phyloP scores from a whole-genome alignment of 805 yeast genomes.

The Maudiozyma saulgeensis region DNA sequence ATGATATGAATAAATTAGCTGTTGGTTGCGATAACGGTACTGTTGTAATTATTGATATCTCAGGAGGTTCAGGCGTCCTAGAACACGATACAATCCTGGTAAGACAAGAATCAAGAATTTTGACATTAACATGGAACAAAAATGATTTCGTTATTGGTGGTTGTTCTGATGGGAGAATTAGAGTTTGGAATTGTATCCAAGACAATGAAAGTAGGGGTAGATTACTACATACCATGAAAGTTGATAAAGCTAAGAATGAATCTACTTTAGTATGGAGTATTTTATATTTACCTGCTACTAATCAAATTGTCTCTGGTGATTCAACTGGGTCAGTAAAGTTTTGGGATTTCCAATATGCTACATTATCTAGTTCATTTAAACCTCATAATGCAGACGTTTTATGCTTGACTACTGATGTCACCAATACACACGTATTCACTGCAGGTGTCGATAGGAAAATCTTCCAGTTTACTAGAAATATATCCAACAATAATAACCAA shows the following conservation, averaged over 20 bases:
- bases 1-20: slow-evolving; percentile 54
- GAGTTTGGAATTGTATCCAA: slow-evolving; percentile 56
- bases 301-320: slow-evolving; percentile 89
- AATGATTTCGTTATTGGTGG: slow-evolving; percentile 73
- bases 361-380: slow-evolving; percentile 70
- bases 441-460: slow-evolving; percentile 94
- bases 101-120: slow-evolving; percentile 73
- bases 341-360: slow-evolving; percentile 77
- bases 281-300: slow-evolving; percentile 46
- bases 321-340: slow-evolving; percentile 89
- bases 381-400: slow-evolving; percentile 89
- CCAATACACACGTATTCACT: slow-evolving; percentile 60
- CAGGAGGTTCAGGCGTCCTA: slow-evolving; percentile 76
- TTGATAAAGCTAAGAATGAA: slow-evolving; percentile 78
- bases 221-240: slow-evolving; percentile 76
- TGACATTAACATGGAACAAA: slow-evolving; percentile 68
- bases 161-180: slow-evolving; percentile 86
- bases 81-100: slow-evolving; percentile 71
- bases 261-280: slow-evolving; percentile 90
- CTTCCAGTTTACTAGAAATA: slow-evolving; percentile 44
- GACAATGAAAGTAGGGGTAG: slow-evolving; percentile 41
- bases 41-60: slow-evolving; percentile 72
- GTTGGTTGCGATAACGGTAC: slow-evolving; percentile 95
- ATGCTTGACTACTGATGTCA: slow-evolving; percentile 51
- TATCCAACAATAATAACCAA: slow-evolving; percentile 19